phyloP scores from a whole-genome alignment of 140 eudicot genomes.

The Cichorium intybus region DNA sequence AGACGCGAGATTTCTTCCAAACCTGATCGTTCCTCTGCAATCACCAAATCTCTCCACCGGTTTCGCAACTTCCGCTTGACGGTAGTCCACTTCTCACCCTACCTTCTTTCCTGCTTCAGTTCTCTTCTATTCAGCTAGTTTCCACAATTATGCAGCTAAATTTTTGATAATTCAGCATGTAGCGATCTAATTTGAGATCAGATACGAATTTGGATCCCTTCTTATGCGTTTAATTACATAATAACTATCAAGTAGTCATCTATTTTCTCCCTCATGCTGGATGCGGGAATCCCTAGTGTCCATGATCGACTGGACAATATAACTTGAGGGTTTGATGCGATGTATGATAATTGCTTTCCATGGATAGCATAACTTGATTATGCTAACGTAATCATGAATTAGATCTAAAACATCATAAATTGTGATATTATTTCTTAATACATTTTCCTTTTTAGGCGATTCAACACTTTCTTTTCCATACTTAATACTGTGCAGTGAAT shows the following conservation, averaged over 20 bases:
- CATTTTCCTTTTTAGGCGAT: neutral
- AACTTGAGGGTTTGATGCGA: constrained; percentile 7
- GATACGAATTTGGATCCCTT: neutral
- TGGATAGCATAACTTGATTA: neutral
- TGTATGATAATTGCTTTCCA: constrained; percentile 3
- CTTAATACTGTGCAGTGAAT: neutral
- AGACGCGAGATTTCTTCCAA: constrained; percentile 46
- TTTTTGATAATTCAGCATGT: neutral
- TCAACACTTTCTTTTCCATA: neutral
- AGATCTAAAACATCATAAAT: constrained; percentile 4
- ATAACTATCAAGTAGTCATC: neutral
- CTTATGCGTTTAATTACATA: neutral
- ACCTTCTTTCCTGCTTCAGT: neutral
- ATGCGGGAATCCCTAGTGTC: neutral
- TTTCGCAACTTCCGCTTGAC: constrained; percentile 41
- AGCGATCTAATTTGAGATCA: constrained; percentile 4
- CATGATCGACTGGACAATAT: constrained; percentile 1
- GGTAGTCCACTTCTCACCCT: constrained; percentile 15
- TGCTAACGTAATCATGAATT: constrained; percentile 1
- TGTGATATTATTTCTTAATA: neutral
- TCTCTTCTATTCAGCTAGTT: neutral
- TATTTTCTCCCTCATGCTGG: neutral
- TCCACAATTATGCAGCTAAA: neutral
- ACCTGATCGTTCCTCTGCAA: constrained; percentile 34
- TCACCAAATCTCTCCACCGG: constrained; percentile 41